Evolutionary conservation across 2,329 filamentous ascomycete species (phyloP).

Genomic region (Colletotrichum sp.): DNA sequence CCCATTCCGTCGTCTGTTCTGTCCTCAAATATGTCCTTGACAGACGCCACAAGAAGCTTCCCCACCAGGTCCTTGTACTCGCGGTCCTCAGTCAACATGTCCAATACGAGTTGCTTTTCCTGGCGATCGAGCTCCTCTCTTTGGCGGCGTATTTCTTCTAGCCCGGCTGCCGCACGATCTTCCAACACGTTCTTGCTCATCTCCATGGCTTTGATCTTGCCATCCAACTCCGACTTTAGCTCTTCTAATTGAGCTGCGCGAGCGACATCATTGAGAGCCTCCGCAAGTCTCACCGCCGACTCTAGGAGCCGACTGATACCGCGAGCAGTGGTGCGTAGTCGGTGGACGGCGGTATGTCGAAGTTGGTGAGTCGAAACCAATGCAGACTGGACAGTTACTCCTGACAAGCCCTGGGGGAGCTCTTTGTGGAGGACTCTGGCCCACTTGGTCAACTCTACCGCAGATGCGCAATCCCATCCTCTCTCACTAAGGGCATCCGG

Average conservation of each 20-base stretch:
- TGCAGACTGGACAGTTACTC: conserved; percentile 12
- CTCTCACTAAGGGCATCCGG: conserved; percentile 30
- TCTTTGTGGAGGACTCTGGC: conserved; percentile 27
- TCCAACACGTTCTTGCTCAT: conserved; percentile 38
- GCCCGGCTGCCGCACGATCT: conserved; percentile 24
- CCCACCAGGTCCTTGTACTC: conserved; percentile 34
- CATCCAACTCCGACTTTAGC: conserved; percentile 30
- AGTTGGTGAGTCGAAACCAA: conserved; percentile 8
- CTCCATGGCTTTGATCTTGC: conserved; percentile 35
- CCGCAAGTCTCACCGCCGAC: conserved; percentile 31
- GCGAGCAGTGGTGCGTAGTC: conserved; percentile 29
- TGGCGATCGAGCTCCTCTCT: conserved; percentile 39
- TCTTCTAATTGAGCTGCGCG: conserved; percentile 32
- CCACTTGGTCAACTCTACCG: conserved; percentile 42
- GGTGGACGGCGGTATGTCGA: conserved; percentile 37
- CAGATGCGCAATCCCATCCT: conserved; percentile 36
- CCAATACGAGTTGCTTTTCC: conserved; percentile 31
- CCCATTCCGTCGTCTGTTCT: neutral
- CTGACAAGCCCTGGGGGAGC: conserved; percentile 9
- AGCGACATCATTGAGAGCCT: conserved; percentile 30
- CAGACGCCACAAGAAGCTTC: conserved; percentile 31
- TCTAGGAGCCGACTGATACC: conserved; percentile 30
- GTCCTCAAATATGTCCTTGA: conserved; percentile 12
- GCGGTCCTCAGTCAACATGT: conserved; percentile 30
- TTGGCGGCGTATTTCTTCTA: conserved; percentile 35